Conservation (phyloP, 208 protist species). For the Trypanosoma theileri region DNA sequence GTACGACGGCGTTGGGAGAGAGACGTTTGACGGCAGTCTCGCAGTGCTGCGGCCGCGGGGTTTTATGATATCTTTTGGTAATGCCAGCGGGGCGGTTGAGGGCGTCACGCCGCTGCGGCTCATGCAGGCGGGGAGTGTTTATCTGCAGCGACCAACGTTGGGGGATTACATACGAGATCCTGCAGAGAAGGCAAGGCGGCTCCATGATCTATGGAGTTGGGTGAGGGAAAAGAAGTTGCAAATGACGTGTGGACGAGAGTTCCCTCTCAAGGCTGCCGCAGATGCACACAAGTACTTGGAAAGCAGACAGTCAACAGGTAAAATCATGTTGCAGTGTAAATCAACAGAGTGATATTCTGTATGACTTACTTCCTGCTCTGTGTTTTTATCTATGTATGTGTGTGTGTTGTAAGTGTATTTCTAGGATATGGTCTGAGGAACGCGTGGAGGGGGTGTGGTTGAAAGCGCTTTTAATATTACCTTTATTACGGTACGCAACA, state of each 20-base stretch:
- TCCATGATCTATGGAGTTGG: slow-evolving; percentile 68
- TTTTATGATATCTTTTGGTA: slow-evolving; percentile 89
- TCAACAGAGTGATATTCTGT: not conserved
- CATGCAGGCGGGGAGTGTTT: slow-evolving; percentile 61
- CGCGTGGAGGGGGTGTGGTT: too few species aligned
- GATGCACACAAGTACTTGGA: slow-evolving; percentile 67
- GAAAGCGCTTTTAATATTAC: too few species aligned
- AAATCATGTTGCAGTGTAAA: slow-evolving; percentile 40
- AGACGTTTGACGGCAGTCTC: slow-evolving; percentile 74
- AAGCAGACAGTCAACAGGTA: slow-evolving; percentile 51
- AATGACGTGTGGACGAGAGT: slow-evolving; percentile 45
- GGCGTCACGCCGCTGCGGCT: slow-evolving; percentile 63
- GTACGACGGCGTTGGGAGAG: slow-evolving; percentile 88
- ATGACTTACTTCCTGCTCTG: too few species aligned
- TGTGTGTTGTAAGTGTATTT: not conserved
- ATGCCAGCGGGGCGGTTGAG: slow-evolving; percentile 84
- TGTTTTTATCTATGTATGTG: too few species aligned
- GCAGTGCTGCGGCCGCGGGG: slow-evolving; percentile 71
- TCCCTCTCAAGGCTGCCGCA: slow-evolving; percentile 44
- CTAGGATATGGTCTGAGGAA: too few species aligned
- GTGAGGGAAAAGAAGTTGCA: slow-evolving; percentile 46
- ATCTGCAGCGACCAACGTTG: slow-evolving; percentile 78
- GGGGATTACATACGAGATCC: slow-evolving; percentile 50
- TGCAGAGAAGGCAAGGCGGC: slow-evolving; percentile 43
- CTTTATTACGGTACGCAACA: too few species aligned